Conservation (phyloP, 1,284 basidiomycete species). For the Meira nashicola region DNA sequence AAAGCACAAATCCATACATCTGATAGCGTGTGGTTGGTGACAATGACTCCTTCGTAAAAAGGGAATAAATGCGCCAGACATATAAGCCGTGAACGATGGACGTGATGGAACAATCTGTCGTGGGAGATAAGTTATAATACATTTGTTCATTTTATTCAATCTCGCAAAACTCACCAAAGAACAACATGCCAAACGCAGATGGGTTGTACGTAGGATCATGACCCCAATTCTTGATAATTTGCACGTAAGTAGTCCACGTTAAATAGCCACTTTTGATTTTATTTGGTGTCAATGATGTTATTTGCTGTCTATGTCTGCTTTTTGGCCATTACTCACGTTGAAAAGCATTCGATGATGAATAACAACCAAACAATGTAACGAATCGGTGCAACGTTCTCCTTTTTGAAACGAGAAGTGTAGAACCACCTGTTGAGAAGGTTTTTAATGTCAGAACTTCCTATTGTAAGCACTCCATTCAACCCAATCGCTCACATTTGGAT, state of each 20-base stretch:
- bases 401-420: no score
- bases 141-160: background rate
- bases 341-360: conserved; percentile 4
- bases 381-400: no score
- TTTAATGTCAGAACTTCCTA: no score
- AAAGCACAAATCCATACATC: background rate
- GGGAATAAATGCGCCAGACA: conserved; percentile 5
- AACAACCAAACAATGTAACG: background rate
- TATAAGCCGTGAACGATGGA: conserved; percentile 9
- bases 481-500: conserved; percentile 8
- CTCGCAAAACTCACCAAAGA: conserved; percentile 5
- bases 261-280: background rate
- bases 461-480: no score
- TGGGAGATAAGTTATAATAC: background rate
- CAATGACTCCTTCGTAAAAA: background rate
- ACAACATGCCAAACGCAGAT: conserved; percentile 6
- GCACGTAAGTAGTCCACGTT: background rate
- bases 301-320: background rate
- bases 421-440: no score
- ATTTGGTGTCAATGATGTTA: background rate
- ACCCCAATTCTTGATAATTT: conserved; percentile 3
- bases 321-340: background rate
- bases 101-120: conserved; percentile 5
- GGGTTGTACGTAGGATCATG: background rate
- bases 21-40: background rate